These are phyloP conservation scores for Physcomitrellopsis africana DNA, from an alignment of 225 moss, liverwort and hornwort species.

Conservation along the genomic window DNA sequence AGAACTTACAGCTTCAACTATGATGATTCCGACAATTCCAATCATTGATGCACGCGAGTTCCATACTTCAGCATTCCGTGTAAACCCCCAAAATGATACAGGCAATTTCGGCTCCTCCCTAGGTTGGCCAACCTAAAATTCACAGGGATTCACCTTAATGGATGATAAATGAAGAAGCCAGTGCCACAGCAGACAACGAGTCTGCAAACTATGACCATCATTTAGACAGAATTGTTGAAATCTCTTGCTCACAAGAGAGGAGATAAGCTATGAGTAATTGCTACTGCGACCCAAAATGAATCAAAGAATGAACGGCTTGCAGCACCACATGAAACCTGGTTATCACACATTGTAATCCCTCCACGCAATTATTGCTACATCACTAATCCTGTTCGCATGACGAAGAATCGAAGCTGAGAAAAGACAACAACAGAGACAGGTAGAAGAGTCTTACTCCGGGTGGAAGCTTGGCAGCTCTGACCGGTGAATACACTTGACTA, in stretches of 20 bases:
- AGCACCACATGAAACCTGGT: too few species aligned
- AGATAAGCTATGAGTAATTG: neutral
- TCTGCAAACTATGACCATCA: neutral
- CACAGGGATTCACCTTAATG: neutral
- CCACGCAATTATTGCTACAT: neutral
- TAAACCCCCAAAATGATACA: slow-evolving; percentile 73
- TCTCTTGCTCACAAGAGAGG: neutral
- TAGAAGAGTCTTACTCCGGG: slow-evolving; percentile 22
- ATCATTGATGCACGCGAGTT: slow-evolving; percentile 81
- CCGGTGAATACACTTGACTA: slow-evolving; percentile 2
- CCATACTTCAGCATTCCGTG: slow-evolving; percentile 83
- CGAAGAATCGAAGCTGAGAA: neutral
- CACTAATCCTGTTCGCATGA: neutral
- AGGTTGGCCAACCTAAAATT: slow-evolving; percentile 63
- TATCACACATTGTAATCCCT: neutral
- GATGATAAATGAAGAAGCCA: neutral
- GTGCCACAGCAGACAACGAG: neutral
- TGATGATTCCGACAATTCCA: slow-evolving; percentile 66
- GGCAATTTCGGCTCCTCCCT: slow-evolving; percentile 71
- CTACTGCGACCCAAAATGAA: neutral
- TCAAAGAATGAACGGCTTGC: neutral
- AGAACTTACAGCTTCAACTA: slow-evolving; percentile 74
- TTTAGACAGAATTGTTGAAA: neutral
- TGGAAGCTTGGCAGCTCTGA: slow-evolving; percentile 32
- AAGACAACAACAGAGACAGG: neutral